phyloP scores from a whole-genome alignment of 2,329 filamentous ascomycete species.

The Diaporthe sp. region DNA sequence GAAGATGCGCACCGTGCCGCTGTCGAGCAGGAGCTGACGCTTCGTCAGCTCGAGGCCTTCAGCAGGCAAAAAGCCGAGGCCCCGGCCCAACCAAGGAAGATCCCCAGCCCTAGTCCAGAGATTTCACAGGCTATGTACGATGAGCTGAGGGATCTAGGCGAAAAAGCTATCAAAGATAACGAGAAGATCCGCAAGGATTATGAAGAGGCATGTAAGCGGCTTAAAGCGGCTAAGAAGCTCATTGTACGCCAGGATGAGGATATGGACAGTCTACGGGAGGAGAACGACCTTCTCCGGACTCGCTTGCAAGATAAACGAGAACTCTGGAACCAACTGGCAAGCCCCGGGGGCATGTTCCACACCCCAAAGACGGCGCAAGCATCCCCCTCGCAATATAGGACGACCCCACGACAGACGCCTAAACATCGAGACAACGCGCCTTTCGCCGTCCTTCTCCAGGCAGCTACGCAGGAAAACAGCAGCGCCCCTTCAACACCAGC shows the following conservation, averaged over 20 bases:
- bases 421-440: conserved; percentile 62
- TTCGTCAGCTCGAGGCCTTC: conserved; percentile 87
- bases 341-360: conserved; percentile 79
- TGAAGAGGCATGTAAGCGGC: conserved; percentile 71
- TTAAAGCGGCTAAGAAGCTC: conserved; percentile 81
- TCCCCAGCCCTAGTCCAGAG: conserved; percentile 66
- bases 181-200: conserved; percentile 75
- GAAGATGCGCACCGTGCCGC: conserved; percentile 89
- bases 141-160: conserved; percentile 76
- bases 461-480: conserved; percentile 82
- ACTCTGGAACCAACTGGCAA: conserved; percentile 84
- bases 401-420: conserved; percentile 67
- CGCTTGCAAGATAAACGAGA: conserved; percentile 92
- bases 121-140: conserved; percentile 68
- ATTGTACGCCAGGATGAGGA: conserved; percentile 85
- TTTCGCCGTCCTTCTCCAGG: conserved; percentile 85
- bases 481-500: conserved; percentile 82
- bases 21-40: conserved; percentile 93
- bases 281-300: conserved; percentile 82
- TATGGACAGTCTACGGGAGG: conserved; percentile 77
- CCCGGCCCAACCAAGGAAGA: conserved; percentile 54
- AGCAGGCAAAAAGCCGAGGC: conserved; percentile 66
- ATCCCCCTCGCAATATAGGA: conserved; percentile 60
- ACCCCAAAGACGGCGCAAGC: conserved; percentile 67
- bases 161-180: conserved; percentile 77